A percentile compares a stretch with the other conserved stretches of the same genome.
phyloP scores from a whole-genome alignment of 306 rosid genomes.

The Geum urbanum region DNA sequence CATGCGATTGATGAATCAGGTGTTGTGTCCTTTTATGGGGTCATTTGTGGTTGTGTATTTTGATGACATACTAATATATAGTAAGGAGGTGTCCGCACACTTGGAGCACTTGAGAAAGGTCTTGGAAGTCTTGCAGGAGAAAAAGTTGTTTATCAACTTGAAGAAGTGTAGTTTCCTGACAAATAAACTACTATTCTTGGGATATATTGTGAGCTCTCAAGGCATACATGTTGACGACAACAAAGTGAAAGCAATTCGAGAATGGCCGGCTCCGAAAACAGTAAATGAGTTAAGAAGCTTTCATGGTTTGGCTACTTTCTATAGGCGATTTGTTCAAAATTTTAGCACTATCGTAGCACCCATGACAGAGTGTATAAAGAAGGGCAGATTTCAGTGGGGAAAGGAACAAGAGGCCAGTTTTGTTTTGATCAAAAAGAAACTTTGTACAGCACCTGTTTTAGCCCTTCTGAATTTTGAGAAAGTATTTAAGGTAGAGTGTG shows the following conservation, averaged over 20 bases:
- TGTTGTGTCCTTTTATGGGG: not conserved
- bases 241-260: not conserved
- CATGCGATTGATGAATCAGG: not conserved
- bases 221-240: not conserved
- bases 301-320: not conserved
- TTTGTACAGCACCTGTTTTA: not conserved
- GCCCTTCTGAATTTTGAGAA: too few relatives aligned
- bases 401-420: not conserved
- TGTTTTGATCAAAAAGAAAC: not conserved
- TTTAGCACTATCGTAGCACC: not conserved
- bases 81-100: not conserved
- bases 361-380: too few relatives aligned
- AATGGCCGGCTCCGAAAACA: not conserved
- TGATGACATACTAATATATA: not conserved
- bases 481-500: too few relatives aligned
- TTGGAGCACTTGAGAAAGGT: too few relatives aligned
- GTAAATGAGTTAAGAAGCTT: not conserved
- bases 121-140: not conserved
- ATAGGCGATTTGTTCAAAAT: not conserved
- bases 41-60: not conserved
- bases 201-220: not conserved
- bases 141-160: not conserved
- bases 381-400: not conserved
- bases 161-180: not conserved
- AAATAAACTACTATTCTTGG: not conserved